These are phyloP conservation scores for Neofusicoccum ribis DNA, from an alignment of 2,329 filamentous ascomycete genomes.

Conservation along the genomic window DNA sequence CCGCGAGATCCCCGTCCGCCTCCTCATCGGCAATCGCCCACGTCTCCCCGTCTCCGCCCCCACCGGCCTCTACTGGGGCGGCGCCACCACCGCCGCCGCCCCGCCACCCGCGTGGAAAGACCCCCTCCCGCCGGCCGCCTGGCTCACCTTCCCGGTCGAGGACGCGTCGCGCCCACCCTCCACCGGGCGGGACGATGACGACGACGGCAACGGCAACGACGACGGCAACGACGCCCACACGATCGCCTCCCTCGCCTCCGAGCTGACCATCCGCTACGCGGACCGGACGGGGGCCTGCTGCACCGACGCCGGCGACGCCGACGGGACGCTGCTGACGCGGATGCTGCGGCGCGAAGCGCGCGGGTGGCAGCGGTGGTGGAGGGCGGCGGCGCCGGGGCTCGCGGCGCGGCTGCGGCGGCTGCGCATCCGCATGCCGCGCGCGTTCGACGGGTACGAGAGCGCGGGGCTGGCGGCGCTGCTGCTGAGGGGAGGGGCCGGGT, in stretches of 20 bases:
- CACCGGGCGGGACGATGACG: neutral
- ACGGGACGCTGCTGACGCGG: neutral
- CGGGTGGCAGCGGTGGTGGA: slow-evolving; percentile 18
- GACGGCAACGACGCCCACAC: neutral
- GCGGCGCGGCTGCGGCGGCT: slow-evolving; percentile 5
- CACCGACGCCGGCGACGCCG: neutral
- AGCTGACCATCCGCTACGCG: slow-evolving; percentile 3
- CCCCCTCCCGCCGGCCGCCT: neutral
- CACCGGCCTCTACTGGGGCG: slow-evolving; percentile 9
- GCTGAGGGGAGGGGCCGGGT: neutral
- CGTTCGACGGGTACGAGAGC: neutral
- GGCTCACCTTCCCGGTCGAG: neutral
- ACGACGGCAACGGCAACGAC: neutral
- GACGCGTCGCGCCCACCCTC: neutral
- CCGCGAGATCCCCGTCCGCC: neutral
- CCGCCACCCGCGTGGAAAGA: too few species aligned
- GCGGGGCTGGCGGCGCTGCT: neutral
- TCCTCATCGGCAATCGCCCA: slow-evolving; percentile 2
- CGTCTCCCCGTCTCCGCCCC: neutral
- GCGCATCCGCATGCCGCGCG: slow-evolving; percentile 1
- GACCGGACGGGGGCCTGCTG: neutral
- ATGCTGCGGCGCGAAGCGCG: neutral
- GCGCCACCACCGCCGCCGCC: too few species aligned
- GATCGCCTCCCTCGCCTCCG: neutral
- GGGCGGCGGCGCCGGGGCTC: neutral